phyloP scores from a whole-genome alignment of 176 grass and related monocot genomes.

The Melocanna baccifera region DNA sequence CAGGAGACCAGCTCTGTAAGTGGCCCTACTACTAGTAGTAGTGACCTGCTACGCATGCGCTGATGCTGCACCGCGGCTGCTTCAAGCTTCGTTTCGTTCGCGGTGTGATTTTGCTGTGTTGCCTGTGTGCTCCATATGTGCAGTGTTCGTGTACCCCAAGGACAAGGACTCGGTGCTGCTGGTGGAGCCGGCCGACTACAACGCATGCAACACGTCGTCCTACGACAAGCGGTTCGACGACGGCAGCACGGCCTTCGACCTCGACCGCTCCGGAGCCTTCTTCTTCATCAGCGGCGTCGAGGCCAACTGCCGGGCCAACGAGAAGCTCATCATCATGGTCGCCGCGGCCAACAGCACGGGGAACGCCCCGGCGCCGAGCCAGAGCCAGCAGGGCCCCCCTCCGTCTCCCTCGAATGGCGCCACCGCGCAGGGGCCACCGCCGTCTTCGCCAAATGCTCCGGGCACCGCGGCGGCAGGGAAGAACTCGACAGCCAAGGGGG shows the following conservation, averaged over 20 bases:
- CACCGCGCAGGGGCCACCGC: neutral
- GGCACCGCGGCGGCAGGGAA: neutral
- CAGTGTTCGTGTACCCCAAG: constrained; percentile 70
- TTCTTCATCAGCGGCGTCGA: constrained; percentile 72
- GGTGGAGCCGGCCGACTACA: constrained; percentile 63
- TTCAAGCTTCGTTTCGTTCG: neutral
- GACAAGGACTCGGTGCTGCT: constrained; percentile 64
- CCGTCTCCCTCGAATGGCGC: constrained; percentile 1
- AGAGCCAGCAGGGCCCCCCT: neutral
- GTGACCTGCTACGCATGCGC: neutral
- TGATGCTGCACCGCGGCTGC: neutral
- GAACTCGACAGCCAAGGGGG: constrained; percentile 23
- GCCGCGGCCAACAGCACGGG: neutral
- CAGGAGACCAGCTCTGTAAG: constrained; percentile 64
- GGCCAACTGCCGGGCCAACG: constrained; percentile 49
- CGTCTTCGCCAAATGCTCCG: neutral
- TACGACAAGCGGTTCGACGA: constrained; percentile 50
- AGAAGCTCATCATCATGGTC: constrained; percentile 50
- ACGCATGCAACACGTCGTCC: constrained; percentile 72
- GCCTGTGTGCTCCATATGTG: neutral
- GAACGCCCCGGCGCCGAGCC: neutral
- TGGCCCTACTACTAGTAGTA: neutral
- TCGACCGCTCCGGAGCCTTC: constrained; percentile 41
- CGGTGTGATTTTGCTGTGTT: constrained; percentile 25
- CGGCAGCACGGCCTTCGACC: constrained; percentile 59